phyloP scores from a whole-genome alignment of 768 basidiomycete genomes.

The Kondoa subrosea region DNA sequence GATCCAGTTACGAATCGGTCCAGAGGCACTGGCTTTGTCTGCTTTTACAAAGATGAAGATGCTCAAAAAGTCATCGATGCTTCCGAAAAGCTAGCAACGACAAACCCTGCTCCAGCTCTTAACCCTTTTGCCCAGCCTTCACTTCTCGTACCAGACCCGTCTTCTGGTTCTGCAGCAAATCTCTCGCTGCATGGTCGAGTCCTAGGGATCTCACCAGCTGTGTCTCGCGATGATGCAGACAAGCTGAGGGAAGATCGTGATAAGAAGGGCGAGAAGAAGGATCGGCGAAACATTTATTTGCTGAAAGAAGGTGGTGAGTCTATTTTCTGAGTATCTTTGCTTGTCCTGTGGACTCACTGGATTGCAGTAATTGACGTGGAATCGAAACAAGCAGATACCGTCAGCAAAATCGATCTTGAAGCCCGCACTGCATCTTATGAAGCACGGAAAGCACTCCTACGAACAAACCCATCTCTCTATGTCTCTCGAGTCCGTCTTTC shows the following conservation, averaged over 20 bases:
- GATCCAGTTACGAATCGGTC: conserved; percentile 70
- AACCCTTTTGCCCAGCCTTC: conserved; percentile 39
- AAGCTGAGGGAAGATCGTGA: conserved; percentile 80
- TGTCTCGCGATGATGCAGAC: conserved; percentile 71
- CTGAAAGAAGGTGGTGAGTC: conserved; percentile 79
- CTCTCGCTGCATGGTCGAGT: conserved; percentile 84
- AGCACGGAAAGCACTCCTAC: conserved; percentile 61
- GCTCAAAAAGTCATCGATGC: conserved; percentile 63
- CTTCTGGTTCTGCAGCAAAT: conserved; percentile 58
- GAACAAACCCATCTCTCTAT: conserved; percentile 81
- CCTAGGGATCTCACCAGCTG: conserved; percentile 73
- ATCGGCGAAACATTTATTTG: conserved; percentile 89
- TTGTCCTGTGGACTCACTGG: not conserved
- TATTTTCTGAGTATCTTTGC: not conserved
- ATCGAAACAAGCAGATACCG: conserved; percentile 53
- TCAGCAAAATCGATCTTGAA: conserved; percentile 63
- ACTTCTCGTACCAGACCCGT: conserved; percentile 84
- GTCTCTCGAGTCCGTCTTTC: conserved; percentile 88
- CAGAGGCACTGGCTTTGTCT: conserved; percentile 86
- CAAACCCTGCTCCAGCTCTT: conserved; percentile 4
- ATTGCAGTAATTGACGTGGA: conserved; percentile 71
- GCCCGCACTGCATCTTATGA: conserved; percentile 71
- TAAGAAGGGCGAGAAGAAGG: conserved; percentile 58
- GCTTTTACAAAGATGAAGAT: conserved; percentile 86
- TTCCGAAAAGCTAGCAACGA: conserved; percentile 17